Evolutionary conservation across 1,139 yeast genomes (phyloP), one percentile per base, ranked within the genome.

Genomic region (Scheffersomyces insectosa): DNA sequence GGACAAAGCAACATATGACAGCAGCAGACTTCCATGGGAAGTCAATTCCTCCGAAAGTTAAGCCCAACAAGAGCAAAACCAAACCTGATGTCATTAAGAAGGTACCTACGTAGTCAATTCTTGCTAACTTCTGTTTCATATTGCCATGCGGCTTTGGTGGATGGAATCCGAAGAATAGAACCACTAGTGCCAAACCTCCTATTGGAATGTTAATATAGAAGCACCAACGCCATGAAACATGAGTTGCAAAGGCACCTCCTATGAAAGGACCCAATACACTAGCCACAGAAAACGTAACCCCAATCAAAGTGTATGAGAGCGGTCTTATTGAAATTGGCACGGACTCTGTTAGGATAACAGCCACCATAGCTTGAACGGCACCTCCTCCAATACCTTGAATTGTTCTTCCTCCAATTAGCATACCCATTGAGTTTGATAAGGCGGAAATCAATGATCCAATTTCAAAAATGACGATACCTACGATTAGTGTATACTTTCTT

Each of bases 201-300:
- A 84, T 65, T 4, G 91, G 89, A 45, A 86, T 62, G 57, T 85
- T 85, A 53, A 86, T 73, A 60, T 81, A 86, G 60, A 85, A 86
- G 53, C 88, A 82, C 91, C 91, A 85, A 59, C 93, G 72, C 93
- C 93, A 86, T 13, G 81, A 68, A 2, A 79, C 82, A 41, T 78
- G 70, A 11, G 79, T 59, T 2, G 87, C 73, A 52, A 83, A 77
- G 1, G 84, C 83, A 28, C 90, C 90, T 25, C 90, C 90, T 33
- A 84, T 56, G 41, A 84, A 68, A 0, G 91, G 91, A 1, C 90
- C 91, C 33, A 75, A 56, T 3, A 74, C 83, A 16, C 81, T 70
- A 1, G 85, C 79, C 1, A 81, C 63, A 8, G 82, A 75, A 62
- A 80, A 83, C 0, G 82, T 72, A 20, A 73, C 60, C 11, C 83